A percentile compares a stretch with the other conserved stretches of the same genome.
Conservation (phyloP, 1,284 basidiomycete genomes). For the Pseudozyma sp. region DNA sequence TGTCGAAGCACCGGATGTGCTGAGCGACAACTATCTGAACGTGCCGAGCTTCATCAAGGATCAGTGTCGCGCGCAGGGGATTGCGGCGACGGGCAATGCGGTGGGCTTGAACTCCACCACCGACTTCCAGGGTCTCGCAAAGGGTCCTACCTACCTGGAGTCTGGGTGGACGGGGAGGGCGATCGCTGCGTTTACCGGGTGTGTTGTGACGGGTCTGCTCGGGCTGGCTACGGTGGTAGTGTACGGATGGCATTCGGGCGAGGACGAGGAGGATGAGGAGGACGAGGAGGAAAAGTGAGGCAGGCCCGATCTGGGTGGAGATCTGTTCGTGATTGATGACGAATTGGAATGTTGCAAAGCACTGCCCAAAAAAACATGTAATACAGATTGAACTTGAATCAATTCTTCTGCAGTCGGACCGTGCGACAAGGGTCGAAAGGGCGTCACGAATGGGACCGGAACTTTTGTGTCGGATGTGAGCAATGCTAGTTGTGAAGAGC, state of each 20-base stretch:
- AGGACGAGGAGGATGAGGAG: slow-evolving; percentile 33
- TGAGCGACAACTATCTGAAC: slow-evolving; percentile 70
- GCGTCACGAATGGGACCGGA: no score
- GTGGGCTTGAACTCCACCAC: slow-evolving; percentile 60
- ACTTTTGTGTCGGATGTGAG: no score
- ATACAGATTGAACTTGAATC: no score
- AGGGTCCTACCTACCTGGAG: slow-evolving; percentile 45
- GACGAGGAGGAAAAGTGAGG: slow-evolving; percentile 31
- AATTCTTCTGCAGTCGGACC: no score
- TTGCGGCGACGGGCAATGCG: slow-evolving; percentile 70
- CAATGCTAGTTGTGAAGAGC: no score
- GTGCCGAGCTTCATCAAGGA: slow-evolving; percentile 75
- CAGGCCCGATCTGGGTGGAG: not conserved
- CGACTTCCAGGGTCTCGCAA: slow-evolving; percentile 45
- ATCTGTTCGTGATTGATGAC: not conserved
- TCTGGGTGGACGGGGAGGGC: slow-evolving; percentile 58
- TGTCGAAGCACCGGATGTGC: slow-evolving; percentile 77
- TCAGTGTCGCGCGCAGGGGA: slow-evolving; percentile 78
- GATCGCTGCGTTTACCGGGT: slow-evolving; percentile 85
- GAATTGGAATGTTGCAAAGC: no score
- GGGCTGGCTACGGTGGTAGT: slow-evolving; percentile 84
- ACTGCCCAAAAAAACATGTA: no score
- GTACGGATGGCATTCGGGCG: slow-evolving; percentile 72
- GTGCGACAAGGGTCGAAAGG: no score
- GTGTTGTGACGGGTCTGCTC: slow-evolving; percentile 82